phyloP scores from a whole-genome alignment of 2,329 filamentous ascomycete genomes.

The Xylariaceae sp. region DNA sequence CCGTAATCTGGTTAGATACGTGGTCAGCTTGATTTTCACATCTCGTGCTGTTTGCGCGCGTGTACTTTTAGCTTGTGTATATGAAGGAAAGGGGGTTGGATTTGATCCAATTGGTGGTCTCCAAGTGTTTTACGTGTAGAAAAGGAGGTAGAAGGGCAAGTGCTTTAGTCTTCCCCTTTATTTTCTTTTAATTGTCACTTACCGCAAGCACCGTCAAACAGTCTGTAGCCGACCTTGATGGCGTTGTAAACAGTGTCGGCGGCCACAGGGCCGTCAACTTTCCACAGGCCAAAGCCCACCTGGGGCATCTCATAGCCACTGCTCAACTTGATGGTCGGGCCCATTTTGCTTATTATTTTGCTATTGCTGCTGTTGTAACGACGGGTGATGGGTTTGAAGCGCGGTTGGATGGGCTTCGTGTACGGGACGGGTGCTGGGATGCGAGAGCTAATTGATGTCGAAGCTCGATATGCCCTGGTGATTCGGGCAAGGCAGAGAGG shows the following conservation, averaged over 20 bases:
- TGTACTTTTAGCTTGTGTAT: neutral
- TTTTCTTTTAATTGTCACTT: conserved; percentile 30
- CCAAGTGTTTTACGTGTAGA: too few species aligned
- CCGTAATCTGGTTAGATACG: conserved; percentile 60
- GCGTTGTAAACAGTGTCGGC: conserved; percentile 75
- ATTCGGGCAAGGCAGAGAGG: conserved; percentile 2
- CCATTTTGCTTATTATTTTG: conserved; percentile 17
- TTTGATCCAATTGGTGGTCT: neutral
- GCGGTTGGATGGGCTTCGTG: neutral
- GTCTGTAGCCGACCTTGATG: conserved; percentile 58
- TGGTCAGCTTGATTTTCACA: conserved; percentile 5
- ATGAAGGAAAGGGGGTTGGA: neutral
- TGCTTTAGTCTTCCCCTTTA: neutral
- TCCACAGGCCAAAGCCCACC: conserved; percentile 77
- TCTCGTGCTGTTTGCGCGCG: neutral
- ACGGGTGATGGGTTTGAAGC: neutral
- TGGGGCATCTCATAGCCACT: conserved; percentile 66
- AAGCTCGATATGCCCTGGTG: conserved; percentile 7
- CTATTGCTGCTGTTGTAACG: neutral
- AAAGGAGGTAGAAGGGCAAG: neutral
- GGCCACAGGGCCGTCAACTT: conserved; percentile 67
- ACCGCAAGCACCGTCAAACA: conserved; percentile 58
- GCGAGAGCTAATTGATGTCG: conserved; percentile 6
- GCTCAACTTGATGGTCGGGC: conserved; percentile 55
- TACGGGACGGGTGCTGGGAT: neutral